Conservation (phyloP, 139 green algal genomes). For the Pedinophyceae sp. region DNA sequence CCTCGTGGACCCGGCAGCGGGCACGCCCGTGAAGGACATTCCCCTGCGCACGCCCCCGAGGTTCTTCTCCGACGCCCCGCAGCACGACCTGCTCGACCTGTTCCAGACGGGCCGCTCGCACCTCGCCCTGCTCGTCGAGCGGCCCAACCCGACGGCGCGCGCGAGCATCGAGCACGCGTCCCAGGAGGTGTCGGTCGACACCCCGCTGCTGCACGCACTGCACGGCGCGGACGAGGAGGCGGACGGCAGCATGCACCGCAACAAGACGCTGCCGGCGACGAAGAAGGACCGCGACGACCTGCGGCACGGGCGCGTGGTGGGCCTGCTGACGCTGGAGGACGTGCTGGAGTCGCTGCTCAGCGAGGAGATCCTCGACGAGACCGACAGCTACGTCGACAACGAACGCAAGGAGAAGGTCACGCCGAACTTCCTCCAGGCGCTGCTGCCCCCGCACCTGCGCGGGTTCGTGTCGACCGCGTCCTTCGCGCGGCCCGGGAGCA, state of each 20-base stretch:
- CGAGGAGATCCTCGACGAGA: conserved; percentile 47
- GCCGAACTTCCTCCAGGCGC: neutral
- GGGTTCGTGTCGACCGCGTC: too few species aligned
- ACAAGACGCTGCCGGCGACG: too few species aligned
- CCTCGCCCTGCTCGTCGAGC: conserved; percentile 66
- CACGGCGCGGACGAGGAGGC: too few species aligned
- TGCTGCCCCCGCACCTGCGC: neutral
- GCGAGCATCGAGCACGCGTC: neutral
- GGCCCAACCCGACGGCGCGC: neutral
- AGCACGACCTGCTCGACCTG: conserved; percentile 83
- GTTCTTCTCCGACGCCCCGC: conserved; percentile 23
- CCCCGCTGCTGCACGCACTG: neutral
- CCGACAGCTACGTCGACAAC: conserved; percentile 27
- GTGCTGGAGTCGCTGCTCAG: conserved; percentile 31
- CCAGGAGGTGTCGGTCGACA: neutral
- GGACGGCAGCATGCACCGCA: too few species aligned
- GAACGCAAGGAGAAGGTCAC: neutral
- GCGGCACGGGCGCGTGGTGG: conserved; percentile 9
- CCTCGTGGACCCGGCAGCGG: neutral
- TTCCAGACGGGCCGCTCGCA: conserved; percentile 76
- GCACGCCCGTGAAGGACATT: neutral
- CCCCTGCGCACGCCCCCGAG: neutral
- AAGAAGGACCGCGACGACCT: too few species aligned
- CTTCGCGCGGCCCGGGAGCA: too few species aligned
- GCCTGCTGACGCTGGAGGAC: conserved; percentile 50